Evolutionary conservation across 129 eudicot species (phyloP).

Genomic region (Flaveria robusta): DNA sequence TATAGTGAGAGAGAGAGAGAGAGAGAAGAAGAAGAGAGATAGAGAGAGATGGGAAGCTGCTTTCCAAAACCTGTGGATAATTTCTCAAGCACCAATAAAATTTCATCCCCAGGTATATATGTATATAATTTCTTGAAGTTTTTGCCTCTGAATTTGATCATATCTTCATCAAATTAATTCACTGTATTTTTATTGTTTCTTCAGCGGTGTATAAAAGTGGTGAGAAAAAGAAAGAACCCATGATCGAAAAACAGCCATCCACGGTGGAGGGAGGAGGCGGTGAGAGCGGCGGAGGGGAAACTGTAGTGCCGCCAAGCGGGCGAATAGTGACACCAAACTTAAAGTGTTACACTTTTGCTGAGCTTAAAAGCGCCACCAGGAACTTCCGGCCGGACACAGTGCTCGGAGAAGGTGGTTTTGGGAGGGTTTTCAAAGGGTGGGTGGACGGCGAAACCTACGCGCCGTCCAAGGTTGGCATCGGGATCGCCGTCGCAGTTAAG

Average conservation of each 20-base stretch:
- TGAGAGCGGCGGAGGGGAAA: background rate
- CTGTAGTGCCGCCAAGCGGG: slow-evolving; percentile 33
- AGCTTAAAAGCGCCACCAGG: slow-evolving; percentile 66
- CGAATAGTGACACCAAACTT: slow-evolving; percentile 50
- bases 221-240: slow-evolving; percentile 32
- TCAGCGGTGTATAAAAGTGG: background rate
- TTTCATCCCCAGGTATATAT: slow-evolving; percentile 44
- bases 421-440: slow-evolving; percentile 81
- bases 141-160: background rate
- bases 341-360: slow-evolving; percentile 49
- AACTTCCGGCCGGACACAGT: slow-evolving; percentile 78
- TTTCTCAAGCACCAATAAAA: slow-evolving; percentile 37
- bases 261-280: slow-evolving; percentile 6
- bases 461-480: slow-evolving; percentile 66
- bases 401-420: slow-evolving; percentile 89
- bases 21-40: too few species aligned
- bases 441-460: slow-evolving; percentile 65
- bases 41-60: slow-evolving; percentile 67
- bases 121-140: background rate
- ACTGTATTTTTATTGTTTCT: background rate
- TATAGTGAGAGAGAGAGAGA: too few species aligned
- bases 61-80: slow-evolving; percentile 53
- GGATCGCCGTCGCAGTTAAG: slow-evolving; percentile 83
- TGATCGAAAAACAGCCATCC: slow-evolving; percentile 1
- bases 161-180: background rate